Evolutionary conservation across 2,329 filamentous ascomycete genomes (phyloP), one percentile per base, ranked within the genome.

Genomic region (Cladosporium halotolerans): DNA sequence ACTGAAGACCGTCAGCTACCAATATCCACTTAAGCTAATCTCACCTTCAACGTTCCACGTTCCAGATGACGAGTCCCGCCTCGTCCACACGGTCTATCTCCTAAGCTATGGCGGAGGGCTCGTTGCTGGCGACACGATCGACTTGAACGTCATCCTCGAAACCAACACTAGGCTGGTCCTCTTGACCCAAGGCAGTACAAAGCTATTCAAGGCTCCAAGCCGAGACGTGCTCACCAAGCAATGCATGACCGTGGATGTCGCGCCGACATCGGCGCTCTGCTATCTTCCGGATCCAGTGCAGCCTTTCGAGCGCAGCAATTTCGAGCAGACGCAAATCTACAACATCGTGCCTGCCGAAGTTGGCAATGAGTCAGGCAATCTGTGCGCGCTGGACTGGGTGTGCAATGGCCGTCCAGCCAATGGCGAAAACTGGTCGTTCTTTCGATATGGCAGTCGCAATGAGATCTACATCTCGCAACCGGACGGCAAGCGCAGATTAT

Each of bases 71-170:
- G 43, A 69, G 68, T 33, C 72, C 69, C 39, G 69, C 65, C 88
- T 88, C 53, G 79, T 90, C 8, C 81, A 77, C 51, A 77, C 93
- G 32, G 84, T 96, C 39, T 97, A 96, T 67, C 78, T 97, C 36
- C 79, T 99, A 45, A 96, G 91, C 0, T 99, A 97, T 67, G 93
- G 93, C 46, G 93, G 93, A 41, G 93, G 93, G 2, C 81, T 99
- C 11, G 88, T 99, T 1, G 88, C 86, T 10, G 90, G 91, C 40
- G 93, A 99, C 69, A 77, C 81, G 58, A 85, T 97, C 68, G 77
- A 85, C 63, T 80, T 99, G 23, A 75, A 76, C 16, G 79, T 96
- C 57, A 77, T 79, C 9, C 76, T 96, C 45, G 80, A 81, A 9
- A 62, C 76, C 2, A 72, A 74, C 2, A 85, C 89, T 4, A 84